Base-by-base conservation (phyloP, 371 early-diverging fungal genomes). In the Vairimorpha ceranae region DNA sequence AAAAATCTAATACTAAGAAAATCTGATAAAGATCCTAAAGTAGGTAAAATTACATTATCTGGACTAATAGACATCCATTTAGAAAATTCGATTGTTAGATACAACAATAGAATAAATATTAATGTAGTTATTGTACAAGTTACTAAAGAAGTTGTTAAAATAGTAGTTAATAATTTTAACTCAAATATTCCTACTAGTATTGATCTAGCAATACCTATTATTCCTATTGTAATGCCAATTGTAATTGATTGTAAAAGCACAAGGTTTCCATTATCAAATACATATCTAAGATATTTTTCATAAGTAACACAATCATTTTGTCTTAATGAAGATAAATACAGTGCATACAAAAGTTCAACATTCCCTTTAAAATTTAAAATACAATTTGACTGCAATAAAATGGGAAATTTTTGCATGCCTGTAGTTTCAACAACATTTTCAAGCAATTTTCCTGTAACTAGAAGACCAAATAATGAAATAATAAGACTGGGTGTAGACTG, bases 341-440 rank as follows among this genome's bases (percentile, higher is more conserved):
- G 63, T 3, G 83, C 80, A 72, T 77, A 82, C 23, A 77, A 74
- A 7, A 83, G 56, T 65, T 84, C 85, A 27, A 78, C 75, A 67
- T 83, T 84, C 33, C 83, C 83, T 67, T 83, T 84, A 67, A 84
- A 84, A 65, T 70, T 73, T 54, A 83, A 59, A 32, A 84, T 80
- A 65, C 83, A 84, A 56, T 65, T 83, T n/a, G 78, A 58, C 48
- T 75, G 38, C n/a, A 84, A 67, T 33, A 84, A 27, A 17, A 83
- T 46, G 15, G 83, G 85, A 65, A 76, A 78, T 21, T 59, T 52
- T 23, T 32, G 4, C 7, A 72, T 54, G 17, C 27, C 38, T 23
- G n/a, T 25, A 12, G 43, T 41, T n/a, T 60, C 58, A 4, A 74
- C 25, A 45, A 45, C 60, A 14, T 65, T 23, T 36, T 75, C 72